Evolutionary conservation across 2,329 filamentous ascomycete species (phyloP), one percentile per base, ranked within the genome.

Genomic region (Nothophoma quercina): DNA sequence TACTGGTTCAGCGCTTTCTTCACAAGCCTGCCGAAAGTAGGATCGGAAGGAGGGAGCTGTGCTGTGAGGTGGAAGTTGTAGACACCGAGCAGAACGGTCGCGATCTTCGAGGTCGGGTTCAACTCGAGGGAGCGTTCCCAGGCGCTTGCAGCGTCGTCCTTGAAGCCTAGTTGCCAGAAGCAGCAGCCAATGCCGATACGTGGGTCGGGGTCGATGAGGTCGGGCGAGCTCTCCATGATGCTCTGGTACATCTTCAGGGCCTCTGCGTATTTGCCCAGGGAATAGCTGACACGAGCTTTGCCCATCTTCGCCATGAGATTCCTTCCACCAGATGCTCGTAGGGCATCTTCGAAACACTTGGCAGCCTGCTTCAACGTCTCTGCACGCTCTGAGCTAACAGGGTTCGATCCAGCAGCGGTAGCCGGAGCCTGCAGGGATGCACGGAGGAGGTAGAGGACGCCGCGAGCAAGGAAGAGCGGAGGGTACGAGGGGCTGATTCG

Each of bases 141-240:
- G 10, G 95, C 93, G 39, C 82, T 79, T 70, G 90, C 93, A 7
- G 96, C 95, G 66, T 96, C 91, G 26, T 96, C 91, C 74, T 96
- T 97, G 79, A 91, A 92, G 9, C 93, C 93, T 22, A 99, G 82
- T 74, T 96, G 91, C 95, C 96, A 99, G 73, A 97, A 88, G 79
- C 95, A 99, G 75, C 91, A 95, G 36, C 95, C 95, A 68, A 99
- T 93, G 48, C 95, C 95, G 63, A 99, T 93, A 64, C 96, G 86
- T 62, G 95, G 96, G 74, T 99, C 95, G 0, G 95, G 95, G 68
- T 99, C 95, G 33, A 89, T 85, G 67, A 98, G 82, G 62, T 91
- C 87, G 2, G 95, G 95, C 79, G 93, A 92, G 74, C 89, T 92
- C 64, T 87, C 82, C 42, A 99, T 79, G 13, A 92, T 91, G 54